These are phyloP conservation scores for Ottelia alismoides DNA, from an alignment of 106 monocot genomes.

Conservation along the genomic window DNA sequence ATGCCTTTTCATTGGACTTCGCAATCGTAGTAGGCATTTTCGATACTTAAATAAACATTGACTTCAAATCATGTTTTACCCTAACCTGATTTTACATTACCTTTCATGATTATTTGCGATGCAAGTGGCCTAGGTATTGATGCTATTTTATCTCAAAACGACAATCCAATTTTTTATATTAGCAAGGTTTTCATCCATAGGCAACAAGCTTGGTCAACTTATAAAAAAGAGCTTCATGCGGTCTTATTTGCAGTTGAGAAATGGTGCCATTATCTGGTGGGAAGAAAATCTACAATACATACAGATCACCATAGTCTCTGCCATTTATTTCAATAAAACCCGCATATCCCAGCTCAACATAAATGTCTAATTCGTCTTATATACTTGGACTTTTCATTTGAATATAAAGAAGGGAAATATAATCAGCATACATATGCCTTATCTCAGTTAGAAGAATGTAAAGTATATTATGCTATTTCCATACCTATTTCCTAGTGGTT, in stretches of 20 bases:
- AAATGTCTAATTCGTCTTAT: not conserved
- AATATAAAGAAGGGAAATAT: not conserved
- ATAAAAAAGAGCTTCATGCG: not conserved
- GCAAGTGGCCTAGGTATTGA: too few relatives aligned
- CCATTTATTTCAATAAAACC: not conserved
- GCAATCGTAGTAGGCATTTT: too few relatives aligned
- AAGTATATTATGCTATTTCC: not conserved
- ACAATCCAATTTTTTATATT: too few relatives aligned
- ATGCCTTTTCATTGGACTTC: too few relatives aligned
- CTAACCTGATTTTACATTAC: too few relatives aligned
- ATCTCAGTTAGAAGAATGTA: not conserved
- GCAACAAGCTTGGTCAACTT: not conserved
- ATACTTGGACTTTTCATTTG: not conserved
- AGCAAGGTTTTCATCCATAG: too few relatives aligned
- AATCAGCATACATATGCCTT: not conserved
- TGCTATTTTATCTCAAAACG: too few relatives aligned
- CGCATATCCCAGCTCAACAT: not conserved
- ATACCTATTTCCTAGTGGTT: not conserved
- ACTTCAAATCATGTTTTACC: too few relatives aligned
- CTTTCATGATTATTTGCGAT: too few relatives aligned
- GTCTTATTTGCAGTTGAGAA: not conserved
- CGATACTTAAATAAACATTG: too few relatives aligned
- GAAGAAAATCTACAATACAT: not conserved
- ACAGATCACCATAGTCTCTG: slow-evolving; percentile 7
- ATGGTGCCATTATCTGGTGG: slow-evolving; percentile 2